These are phyloP conservation scores for Colletotrichum camelliae DNA, from an alignment of 2,329 filamentous ascomycete genomes.

Conservation along the genomic window DNA sequence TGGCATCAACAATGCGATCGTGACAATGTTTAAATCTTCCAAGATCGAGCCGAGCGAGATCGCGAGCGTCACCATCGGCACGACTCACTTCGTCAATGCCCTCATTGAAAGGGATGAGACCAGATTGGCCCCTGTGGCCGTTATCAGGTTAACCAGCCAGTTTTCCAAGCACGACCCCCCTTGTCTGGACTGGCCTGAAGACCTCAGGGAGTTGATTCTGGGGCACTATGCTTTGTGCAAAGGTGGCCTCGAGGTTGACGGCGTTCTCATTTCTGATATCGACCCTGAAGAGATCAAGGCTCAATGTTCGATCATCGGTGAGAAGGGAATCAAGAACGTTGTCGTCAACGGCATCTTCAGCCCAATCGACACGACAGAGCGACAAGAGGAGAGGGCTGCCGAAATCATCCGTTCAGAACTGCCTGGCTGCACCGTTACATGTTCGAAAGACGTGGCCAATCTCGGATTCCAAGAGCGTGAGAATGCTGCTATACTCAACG, in stretches of 20 bases:
- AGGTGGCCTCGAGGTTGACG: slow-evolving; percentile 59
- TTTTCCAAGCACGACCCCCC: slow-evolving; percentile 56
- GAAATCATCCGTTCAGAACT: slow-evolving; percentile 44
- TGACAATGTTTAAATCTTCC: slow-evolving; percentile 43
- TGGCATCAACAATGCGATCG: slow-evolving; percentile 51
- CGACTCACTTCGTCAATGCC: slow-evolving; percentile 64
- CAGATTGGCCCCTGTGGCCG: slow-evolving; percentile 54
- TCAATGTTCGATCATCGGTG: slow-evolving; percentile 43
- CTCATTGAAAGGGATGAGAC: slow-evolving; percentile 56
- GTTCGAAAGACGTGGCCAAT: slow-evolving; percentile 57
- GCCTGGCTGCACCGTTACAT: slow-evolving; percentile 49
- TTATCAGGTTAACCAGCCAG: slow-evolving; percentile 58
- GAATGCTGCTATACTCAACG: slow-evolving; percentile 69
- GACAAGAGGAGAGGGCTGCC: slow-evolving; percentile 54
- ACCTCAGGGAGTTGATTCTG: slow-evolving; percentile 51
- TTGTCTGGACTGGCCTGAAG: slow-evolving; percentile 57
- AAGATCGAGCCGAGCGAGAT: slow-evolving; percentile 39
- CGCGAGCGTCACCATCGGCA: slow-evolving; percentile 56
- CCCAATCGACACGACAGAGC: slow-evolving; percentile 53
- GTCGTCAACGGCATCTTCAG: slow-evolving; percentile 57
- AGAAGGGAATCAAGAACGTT: slow-evolving; percentile 49
- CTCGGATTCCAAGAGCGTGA: slow-evolving; percentile 65
- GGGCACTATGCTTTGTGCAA: slow-evolving; percentile 49
- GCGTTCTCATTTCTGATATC: slow-evolving; percentile 48
- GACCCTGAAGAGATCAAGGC: slow-evolving; percentile 43